phyloP scores from a whole-genome alignment of 441 rosid genomes.

The Metrosideros polymorpha region DNA sequence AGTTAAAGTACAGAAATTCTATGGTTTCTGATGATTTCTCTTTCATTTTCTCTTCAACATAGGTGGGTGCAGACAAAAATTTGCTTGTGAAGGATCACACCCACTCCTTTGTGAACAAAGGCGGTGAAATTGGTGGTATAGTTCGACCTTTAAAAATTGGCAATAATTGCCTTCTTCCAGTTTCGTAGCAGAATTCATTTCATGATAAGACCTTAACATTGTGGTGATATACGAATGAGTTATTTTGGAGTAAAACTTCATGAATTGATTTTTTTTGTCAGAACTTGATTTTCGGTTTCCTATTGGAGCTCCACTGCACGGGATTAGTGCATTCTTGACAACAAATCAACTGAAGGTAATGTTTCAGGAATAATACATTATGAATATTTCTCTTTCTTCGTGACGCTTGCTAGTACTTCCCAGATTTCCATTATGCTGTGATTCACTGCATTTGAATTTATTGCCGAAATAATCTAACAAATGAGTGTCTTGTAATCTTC shows the following conservation, averaged over 20 bases:
- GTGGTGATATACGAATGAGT: not conserved
- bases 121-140: conserved; percentile 80
- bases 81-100: conserved; percentile 94
- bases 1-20: not conserved
- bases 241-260: not conserved
- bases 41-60: not conserved
- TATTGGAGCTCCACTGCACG: conserved; percentile 93
- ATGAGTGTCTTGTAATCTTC: not conserved
- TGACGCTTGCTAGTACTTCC: not conserved
- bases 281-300: conserved; percentile 97
- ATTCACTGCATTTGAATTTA: not conserved
- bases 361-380: not conserved
- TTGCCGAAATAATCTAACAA: not conserved
- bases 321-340: conserved; percentile 72
- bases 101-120: conserved; percentile 93
- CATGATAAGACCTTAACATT: not conserved
- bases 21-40: not conserved
- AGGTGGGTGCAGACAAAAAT: conserved; percentile 92
- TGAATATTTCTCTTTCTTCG: not conserved
- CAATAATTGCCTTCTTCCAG: not conserved
- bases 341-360: conserved; percentile 89
- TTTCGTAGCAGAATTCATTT: not conserved
- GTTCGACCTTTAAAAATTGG: conserved; percentile 1
- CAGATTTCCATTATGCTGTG: not conserved
- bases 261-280: conserved; percentile 24